phyloP scores from a whole-genome alignment of 2,329 filamentous ascomycete species.

The Penicillium sp. region DNA sequence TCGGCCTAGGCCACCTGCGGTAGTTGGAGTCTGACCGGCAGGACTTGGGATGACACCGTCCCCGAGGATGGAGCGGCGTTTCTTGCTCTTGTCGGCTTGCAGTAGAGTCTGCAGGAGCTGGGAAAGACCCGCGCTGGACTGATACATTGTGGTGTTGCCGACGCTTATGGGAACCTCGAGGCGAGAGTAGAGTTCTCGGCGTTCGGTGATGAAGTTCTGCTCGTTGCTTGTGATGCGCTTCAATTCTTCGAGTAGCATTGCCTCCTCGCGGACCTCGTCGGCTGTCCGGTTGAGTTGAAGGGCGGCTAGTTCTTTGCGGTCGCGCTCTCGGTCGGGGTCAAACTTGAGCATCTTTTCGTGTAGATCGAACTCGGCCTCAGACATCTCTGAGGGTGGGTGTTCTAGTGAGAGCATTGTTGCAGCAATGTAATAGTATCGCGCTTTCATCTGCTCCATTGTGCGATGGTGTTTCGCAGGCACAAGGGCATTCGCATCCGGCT shows the following conservation, averaged over 20 bases:
- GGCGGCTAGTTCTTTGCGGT: slow-evolving; percentile 80
- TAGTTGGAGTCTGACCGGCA: slow-evolving; percentile 53
- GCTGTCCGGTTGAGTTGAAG: slow-evolving; percentile 73
- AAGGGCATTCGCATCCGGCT: slow-evolving; percentile 32
- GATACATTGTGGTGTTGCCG: slow-evolving; percentile 70
- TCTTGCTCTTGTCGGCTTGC: slow-evolving; percentile 81
- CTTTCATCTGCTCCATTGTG: slow-evolving; percentile 85
- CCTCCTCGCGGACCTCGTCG: slow-evolving; percentile 90
- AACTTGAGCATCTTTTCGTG: slow-evolving; percentile 87
- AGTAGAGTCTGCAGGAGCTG: slow-evolving; percentile 79
- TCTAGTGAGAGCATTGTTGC: slow-evolving; percentile 77
- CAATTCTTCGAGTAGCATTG: slow-evolving; percentile 81
- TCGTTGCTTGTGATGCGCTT: slow-evolving; percentile 86
- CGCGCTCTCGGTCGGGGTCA: slow-evolving; percentile 72
- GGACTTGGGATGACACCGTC: slow-evolving; percentile 52
- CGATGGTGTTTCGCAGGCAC: slow-evolving; percentile 51
- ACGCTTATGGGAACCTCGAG: slow-evolving; percentile 77
- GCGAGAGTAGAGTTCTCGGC: slow-evolving; percentile 79
- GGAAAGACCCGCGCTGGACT: slow-evolving; percentile 74
- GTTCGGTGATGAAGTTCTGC: slow-evolving; percentile 81
- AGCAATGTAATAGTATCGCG: slow-evolving; percentile 83
- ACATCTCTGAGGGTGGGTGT: slow-evolving; percentile 83
- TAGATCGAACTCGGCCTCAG: slow-evolving; percentile 72
- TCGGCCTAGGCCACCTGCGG: slow-evolving; percentile 37
- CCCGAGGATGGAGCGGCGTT: slow-evolving; percentile 70